These are phyloP conservation scores for Coniochaeta sp. DNA, from an alignment of 2,329 filamentous ascomycete species.

Conservation along the genomic window DNA sequence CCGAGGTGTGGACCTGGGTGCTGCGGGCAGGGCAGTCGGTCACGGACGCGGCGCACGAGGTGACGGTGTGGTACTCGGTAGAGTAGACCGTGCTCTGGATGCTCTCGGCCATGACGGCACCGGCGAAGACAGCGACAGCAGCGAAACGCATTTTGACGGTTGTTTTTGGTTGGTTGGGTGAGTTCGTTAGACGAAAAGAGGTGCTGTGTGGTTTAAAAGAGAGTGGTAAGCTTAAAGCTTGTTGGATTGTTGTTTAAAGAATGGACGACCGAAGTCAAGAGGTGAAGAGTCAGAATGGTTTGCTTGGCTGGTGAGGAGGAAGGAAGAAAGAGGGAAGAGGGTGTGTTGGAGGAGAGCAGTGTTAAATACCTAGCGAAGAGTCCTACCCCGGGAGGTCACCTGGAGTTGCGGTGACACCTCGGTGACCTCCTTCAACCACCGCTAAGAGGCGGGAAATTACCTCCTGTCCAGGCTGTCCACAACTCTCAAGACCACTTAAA, in stretches of 20 bases:
- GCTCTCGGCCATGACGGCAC: conserved; percentile 28
- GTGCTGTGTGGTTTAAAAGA: conserved; percentile 15
- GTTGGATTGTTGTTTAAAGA: conserved; percentile 22
- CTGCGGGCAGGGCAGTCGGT: conserved; percentile 39
- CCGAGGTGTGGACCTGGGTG: conserved; percentile 18
- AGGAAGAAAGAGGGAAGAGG: conserved; percentile 16
- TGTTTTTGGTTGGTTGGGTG: conserved; percentile 9
- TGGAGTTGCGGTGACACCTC: background rate
- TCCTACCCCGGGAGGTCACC: background rate
- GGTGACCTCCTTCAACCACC: background rate
- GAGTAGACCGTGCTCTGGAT: conserved; percentile 41
- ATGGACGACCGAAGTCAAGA: conserved; percentile 33
- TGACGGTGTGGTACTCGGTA: conserved; percentile 54
- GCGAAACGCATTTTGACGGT: conserved; percentile 57
- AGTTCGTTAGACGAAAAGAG: conserved; percentile 11
- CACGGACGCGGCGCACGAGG: conserved; percentile 47
- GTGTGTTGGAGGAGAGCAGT: conserved; percentile 10
- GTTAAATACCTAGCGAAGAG: conserved; percentile 25
- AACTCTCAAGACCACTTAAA: background rate
- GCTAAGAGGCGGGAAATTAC: conserved; percentile 2
- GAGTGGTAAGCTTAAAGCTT: conserved; percentile 19
- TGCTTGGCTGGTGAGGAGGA: conserved; percentile 24
- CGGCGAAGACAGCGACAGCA: conserved; percentile 42
- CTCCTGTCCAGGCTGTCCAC: background rate
- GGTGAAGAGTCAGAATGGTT: conserved; percentile 21